Conservation (phyloP, 805 yeast genomes). For the Saccharomycopsis sp. region DNA sequence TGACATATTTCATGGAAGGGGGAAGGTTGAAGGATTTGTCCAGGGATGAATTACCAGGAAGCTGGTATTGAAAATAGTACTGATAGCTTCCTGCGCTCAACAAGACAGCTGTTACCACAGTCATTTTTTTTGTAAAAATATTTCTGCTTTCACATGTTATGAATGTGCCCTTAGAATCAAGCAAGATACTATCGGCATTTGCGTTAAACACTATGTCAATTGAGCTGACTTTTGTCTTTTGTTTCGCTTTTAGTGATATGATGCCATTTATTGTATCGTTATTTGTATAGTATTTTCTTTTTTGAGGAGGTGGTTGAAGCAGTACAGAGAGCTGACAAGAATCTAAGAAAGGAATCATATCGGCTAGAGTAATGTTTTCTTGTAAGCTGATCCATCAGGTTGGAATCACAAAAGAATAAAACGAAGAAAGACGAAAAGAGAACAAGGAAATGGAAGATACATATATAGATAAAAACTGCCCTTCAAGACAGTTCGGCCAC, state of each 20-base stretch:
- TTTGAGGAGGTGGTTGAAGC: conserved; percentile 9
- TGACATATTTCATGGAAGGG: conserved; percentile 9
- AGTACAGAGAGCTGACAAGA: conserved; percentile 2
- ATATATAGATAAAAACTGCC: background rate
- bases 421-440: background rate
- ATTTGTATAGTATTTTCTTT: conserved; percentile 13
- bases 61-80: conserved; percentile 9
- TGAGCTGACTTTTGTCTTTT: conserved; percentile 2
- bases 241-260: conserved; percentile 10
- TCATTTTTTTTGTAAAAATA: conserved; percentile 4
- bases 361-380: background rate
- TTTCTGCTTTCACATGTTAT: conserved; percentile 15
- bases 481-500: background rate
- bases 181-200: conserved; percentile 10
- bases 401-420: background rate
- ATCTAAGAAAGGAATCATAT: conserved; percentile 12
- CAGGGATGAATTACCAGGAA: conserved; percentile 6
- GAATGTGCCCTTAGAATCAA: conserved; percentile 15
- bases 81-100: conserved; percentile 4
- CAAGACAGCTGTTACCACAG: background rate
- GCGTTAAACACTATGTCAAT: conserved; percentile 9
- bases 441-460: background rate
- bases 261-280: conserved; percentile 13
- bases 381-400: too few relatives aligned
- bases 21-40: conserved; percentile 13